These are phyloP conservation scores for Sporothrix pseudoabietina DNA, from an alignment of 2,329 filamentous ascomycete species.

Conservation along the genomic window DNA sequence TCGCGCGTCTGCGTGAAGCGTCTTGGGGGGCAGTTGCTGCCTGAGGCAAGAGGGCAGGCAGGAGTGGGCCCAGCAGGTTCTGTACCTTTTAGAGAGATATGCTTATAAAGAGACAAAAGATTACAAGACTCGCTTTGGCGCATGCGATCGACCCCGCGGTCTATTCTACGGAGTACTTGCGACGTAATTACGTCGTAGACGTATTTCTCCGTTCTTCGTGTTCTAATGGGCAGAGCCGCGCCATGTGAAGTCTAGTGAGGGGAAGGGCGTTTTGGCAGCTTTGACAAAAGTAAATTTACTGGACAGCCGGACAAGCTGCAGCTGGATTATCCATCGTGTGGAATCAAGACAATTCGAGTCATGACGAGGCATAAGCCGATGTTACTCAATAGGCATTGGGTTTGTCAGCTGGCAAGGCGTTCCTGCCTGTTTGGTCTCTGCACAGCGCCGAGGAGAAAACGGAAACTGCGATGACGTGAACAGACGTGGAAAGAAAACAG, in stretches of 20 bases:
- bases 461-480: not conserved
- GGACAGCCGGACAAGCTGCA: too few species aligned
- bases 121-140: not conserved
- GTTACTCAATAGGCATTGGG: not conserved
- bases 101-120: not conserved
- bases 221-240: not conserved
- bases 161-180: not conserved
- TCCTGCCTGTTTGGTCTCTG: not conserved
- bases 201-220: too few species aligned
- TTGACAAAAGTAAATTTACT: not conserved
- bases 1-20: conserved; percentile 29
- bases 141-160: conserved; percentile 14
- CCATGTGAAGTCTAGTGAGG: conserved; percentile 4
- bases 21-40: conserved; percentile 9
- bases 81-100: not conserved
- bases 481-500: not conserved
- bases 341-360: not conserved
- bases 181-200: too few species aligned
- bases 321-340: not conserved
- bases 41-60: conserved; percentile 28
- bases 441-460: not conserved
- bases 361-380: not conserved
- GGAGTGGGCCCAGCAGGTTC: not conserved
- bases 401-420: not conserved
- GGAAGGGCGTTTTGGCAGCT: not conserved